A percentile compares a stretch with the other conserved stretches of the same genome.
phyloP scores from a whole-genome alignment of 257 asterid species.

The Solanum piurae region DNA sequence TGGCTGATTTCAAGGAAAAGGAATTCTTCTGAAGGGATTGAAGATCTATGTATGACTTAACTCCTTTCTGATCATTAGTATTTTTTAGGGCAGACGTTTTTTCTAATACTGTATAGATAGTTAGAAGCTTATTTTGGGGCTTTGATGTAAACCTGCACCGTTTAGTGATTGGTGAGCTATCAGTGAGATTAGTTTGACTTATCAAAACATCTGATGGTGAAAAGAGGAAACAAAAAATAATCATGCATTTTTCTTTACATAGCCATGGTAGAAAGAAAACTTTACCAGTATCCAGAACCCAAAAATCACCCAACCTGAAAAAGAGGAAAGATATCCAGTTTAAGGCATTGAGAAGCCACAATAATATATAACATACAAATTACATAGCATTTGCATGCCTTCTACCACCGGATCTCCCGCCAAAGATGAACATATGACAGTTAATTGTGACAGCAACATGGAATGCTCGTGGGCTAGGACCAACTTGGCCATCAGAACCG shows the following conservation, averaged over 20 bases:
- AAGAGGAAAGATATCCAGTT: background rate
- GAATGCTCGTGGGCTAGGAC: slow-evolving; percentile 88
- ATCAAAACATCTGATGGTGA: background rate
- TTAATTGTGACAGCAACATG: slow-evolving; percentile 82
- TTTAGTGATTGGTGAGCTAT: background rate
- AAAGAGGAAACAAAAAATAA: background rate
- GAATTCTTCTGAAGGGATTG: background rate
- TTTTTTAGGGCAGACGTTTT: background rate
- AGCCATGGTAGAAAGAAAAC: background rate
- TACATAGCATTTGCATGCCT: slow-evolving; percentile 32
- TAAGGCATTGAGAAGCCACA: background rate
- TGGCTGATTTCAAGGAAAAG: background rate
- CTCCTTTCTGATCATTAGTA: background rate
- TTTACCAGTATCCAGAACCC: slow-evolving; percentile 99
- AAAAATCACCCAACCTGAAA: slow-evolving; percentile 92
- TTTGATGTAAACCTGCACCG: background rate
- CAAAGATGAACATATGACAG: slow-evolving; percentile 93
- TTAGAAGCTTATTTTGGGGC: background rate
- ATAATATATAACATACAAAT: background rate
- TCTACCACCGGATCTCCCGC: slow-evolving; percentile 82
- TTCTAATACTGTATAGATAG: background rate
- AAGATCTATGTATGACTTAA: background rate
- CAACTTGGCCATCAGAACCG: slow-evolving; percentile 68
- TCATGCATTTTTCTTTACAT: background rate
- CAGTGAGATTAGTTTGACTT: background rate